Percentiles rank a stretch among this genome's conserved stretches.
Conservation (phyloP, 305 asterid species). For the Fraxinus velutina region DNA sequence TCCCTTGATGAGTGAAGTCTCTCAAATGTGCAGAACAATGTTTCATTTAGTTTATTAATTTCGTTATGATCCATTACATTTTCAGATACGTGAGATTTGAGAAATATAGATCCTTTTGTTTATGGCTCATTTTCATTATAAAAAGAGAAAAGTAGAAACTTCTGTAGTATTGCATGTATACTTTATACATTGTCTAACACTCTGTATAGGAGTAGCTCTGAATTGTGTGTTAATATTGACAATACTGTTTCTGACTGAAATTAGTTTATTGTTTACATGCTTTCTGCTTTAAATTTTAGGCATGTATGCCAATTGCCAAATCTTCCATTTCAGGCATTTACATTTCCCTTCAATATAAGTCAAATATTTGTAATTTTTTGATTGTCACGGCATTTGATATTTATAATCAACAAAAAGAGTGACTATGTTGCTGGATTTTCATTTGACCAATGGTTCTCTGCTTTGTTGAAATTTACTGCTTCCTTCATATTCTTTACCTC, state of each 20-base stretch:
- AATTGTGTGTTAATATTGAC: neutral
- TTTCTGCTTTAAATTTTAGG: neutral
- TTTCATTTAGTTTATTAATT: neutral
- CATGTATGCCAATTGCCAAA: neutral
- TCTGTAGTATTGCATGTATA: neutral
- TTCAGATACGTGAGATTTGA: neutral
- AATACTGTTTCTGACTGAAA: neutral
- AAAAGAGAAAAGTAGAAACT: neutral
- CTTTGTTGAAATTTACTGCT: neutral
- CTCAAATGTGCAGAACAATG: neutral
- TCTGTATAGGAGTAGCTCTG: neutral
- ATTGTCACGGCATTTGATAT: neutral
- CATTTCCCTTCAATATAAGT: neutral
- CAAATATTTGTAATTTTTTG: neutral
- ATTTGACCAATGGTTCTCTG: neutral
- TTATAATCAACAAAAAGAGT: neutral
- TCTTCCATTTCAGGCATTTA: neutral
- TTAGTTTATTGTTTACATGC: neutral
- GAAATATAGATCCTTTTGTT: neutral
- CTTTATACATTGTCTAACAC: neutral
- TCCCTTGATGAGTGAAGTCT: neutral
- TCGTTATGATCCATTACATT: neutral
- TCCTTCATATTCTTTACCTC: neutral
- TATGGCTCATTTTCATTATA: neutral
- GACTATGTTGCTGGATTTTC: neutral